Base-by-base conservation (phyloP, 2,329 filamentous ascomycete species). In the Triangularia verruculosa region DNA sequence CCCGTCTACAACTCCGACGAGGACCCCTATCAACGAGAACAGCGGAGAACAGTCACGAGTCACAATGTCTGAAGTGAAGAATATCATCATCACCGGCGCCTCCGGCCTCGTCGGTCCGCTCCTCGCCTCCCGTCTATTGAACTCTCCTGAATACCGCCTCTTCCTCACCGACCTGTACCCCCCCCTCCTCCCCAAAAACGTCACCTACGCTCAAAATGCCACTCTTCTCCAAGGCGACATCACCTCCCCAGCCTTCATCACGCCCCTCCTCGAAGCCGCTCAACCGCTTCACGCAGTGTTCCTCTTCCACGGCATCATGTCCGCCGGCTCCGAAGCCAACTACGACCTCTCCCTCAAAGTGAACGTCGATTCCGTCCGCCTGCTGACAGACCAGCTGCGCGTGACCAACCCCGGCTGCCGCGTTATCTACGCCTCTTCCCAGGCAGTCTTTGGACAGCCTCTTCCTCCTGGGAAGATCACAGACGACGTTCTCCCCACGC, bases 291-390 rank as follows among this genome's bases (percentile, higher is more conserved):
- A 81, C 64, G 82, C 82, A 55, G 78, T 83, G 63, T 89, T 86
- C 75, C 78, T 87, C 69, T 84, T 89, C 72, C 86, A 89, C 74
- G 86, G 86, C 66, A 87, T 89, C 78, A 89, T 89, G 86, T 88
- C 86, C 0, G 82, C 82, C 12, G 85, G 85, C 5, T 83, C 85
- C 15, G 86, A 89, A 74, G 83, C 83, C 51, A 81, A 88, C 74
- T 85, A 84, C 66, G 82, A 85, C 58, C 77, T 87, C 1, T 85
- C 84, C 2, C 78, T 87, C 65, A 78, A 76, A 47, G 85, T 88
- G 59, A 89, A 89, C 72, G 79, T 89, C 57, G 83, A 88, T 67
- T 84, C 82, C 47, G 84, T 86, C 12, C 80, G 84, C 24, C 70
- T 88, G 1, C 77, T 89, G 4, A 61, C 77, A 2, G 81, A 78